Percentiles rank a stretch among this genome's conserved stretches.
These are phyloP conservation scores for Rhizophagus clarus DNA, from an alignment of 192 early-diverging fungal genomes.

Conservation along the genomic window DNA sequence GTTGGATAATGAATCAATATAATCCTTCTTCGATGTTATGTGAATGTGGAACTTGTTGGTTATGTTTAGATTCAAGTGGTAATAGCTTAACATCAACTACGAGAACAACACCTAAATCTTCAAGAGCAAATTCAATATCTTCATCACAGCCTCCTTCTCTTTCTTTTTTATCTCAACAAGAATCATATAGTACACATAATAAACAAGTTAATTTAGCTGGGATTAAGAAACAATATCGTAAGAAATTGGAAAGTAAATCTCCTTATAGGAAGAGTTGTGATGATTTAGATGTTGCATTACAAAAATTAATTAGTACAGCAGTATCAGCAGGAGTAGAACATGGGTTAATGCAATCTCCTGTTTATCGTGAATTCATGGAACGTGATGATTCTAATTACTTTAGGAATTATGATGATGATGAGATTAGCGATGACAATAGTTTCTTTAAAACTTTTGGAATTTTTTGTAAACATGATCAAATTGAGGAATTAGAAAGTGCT, in stretches of 20 bases:
- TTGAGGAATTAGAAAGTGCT: too few species aligned
- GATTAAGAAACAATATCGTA: background rate
- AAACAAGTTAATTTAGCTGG: background rate
- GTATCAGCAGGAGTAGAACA: background rate
- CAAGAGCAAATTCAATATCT: background rate
- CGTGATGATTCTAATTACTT: background rate
- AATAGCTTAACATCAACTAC: background rate
- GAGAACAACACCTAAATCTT: background rate
- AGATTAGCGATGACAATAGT: background rate
- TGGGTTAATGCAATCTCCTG: background rate
- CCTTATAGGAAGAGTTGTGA: slow-evolving; percentile 24
- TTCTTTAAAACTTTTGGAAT: background rate
- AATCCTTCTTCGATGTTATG: background rate
- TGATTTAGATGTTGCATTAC: slow-evolving; percentile 12
- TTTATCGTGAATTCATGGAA: background rate
- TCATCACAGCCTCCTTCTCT: background rate
- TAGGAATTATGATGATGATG: background rate
- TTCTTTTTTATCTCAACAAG: background rate
- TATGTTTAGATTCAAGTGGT: slow-evolving; percentile 1
- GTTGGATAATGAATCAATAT: slow-evolving; percentile 18
- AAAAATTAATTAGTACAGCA: slow-evolving; percentile 12
- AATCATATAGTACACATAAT: background rate
- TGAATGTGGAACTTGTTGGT: background rate
- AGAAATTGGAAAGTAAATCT: background rate
- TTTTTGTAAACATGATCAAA: background rate